Evolutionary conservation across 2,329 filamentous ascomycete genomes (phyloP), one percentile per base, ranked within the genome.

Genomic region (Pseudocercospora fuligena): DNA sequence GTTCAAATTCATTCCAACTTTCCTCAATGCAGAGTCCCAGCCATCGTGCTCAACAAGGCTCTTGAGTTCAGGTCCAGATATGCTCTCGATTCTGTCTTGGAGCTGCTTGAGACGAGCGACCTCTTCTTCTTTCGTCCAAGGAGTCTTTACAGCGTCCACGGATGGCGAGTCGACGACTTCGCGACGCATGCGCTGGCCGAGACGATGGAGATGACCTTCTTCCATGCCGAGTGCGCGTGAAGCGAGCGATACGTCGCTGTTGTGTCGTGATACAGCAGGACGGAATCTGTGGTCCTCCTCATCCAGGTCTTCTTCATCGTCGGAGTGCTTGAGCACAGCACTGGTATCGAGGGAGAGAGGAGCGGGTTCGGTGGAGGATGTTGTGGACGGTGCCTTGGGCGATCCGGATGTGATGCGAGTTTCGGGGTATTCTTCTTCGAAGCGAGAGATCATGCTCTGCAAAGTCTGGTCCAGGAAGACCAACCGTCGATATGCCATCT

Each of bases 351-450:
- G 63, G 6, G 63, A 63, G 3, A 66, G 60, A 12, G 69, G 61
- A 4, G 60, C 58, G 4, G 64, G 66, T 29, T 69, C 69, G 57
- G 67, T 68, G 3, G 71, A 73, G 11, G 66, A 71, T 51, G 70
- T 61, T 12, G 66, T 68, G 9, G 67, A 67, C 5, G 53, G 65
- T 63, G 53, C 62, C 40, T 40, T 66, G 29, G 60, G 68, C 59
- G 61, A 66, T 33, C 66, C 66, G 6, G 69, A 68, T 16, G 76
- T 72, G 49, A 88, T 83, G 40, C 92, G 89, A 0, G 92, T 96
- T 76, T 98, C 94, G 0, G 95, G 95, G 74, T 93, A 98, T 79
- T 98, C 94, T 77, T 97, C 92, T 78, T 98, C 95, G 77, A 98
- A 99, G 29, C 95, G 91, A 77, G 92, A 90, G 75, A 98, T 98